Evolutionary conservation across 2,329 filamentous ascomycete species (phyloP), one percentile per base, ranked within the genome.

Genomic region (Microcyclosporella mali): DNA sequence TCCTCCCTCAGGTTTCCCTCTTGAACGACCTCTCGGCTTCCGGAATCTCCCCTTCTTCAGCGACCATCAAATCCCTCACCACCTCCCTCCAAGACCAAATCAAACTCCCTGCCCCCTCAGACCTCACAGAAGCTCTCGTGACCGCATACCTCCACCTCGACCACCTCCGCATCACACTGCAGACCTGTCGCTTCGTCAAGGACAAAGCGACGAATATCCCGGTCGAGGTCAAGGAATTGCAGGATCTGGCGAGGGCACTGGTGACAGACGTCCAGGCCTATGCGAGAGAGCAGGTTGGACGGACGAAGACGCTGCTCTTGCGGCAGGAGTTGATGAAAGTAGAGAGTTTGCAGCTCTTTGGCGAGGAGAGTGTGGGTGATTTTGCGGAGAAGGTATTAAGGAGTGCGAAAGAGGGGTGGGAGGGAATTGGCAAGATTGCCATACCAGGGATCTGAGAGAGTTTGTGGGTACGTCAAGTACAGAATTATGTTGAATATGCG

Each of bases 381-480:
- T 59, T 61, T 43, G 52, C 45, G 12, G 43, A 52, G 33, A 43
- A 33, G 18, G 49, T 57, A 9, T 49, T 49, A 16, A 45, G 37
- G 28, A 45, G 52, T 18, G 58, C 52, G 32, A 51, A 33, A 17
- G 52, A 56, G 33, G 59, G 58, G 6, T 62, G 59, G 59, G 58
- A 59, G 29, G 57, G 57, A 12, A 44, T 61, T 8, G 41, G 34
- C 18, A 53, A 46, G 40, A 44, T 57, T n/a, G 51, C 38, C 6
- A 18, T 34, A 4, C 30, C 30, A 12, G 30, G 30, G 11, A 6
- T 25, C 21, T 25, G 9, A 25, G 21, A 25, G 21, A 25, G 21
- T 25, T 38, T 21, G 15, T 8, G 1, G 14, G 16, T 15, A 11
- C 14, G 29, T 15, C 3, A 18, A 28, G 21, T 30, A 38, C 25